These are phyloP conservation scores for Angophora floribunda DNA, from an alignment of 345 rosid genomes.

Conservation along the genomic window DNA sequence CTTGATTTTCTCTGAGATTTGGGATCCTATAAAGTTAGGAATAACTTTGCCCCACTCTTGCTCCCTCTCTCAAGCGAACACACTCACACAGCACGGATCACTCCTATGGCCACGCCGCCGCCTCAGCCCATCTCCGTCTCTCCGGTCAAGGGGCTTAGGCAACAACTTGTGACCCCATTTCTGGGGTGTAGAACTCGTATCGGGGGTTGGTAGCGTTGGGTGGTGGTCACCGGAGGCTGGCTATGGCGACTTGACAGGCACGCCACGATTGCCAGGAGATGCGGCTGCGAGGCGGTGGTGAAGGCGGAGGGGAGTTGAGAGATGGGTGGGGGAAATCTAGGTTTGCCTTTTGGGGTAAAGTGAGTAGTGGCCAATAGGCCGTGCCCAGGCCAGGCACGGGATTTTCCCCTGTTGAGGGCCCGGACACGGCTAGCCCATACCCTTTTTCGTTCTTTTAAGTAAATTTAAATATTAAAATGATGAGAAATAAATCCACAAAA, in stretches of 20 bases:
- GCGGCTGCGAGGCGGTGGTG: neutral
- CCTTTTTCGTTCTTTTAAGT: neutral
- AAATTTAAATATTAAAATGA: neutral
- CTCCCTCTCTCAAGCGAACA: neutral
- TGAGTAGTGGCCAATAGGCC: neutral
- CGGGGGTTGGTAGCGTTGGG: neutral
- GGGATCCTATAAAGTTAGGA: neutral
- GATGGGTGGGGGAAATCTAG: neutral
- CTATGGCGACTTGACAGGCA: neutral
- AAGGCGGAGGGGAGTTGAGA: neutral
- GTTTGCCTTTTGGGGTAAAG: neutral
- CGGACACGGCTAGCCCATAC: neutral
- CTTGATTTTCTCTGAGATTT: neutral
- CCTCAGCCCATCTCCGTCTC: neutral
- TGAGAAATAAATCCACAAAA: neutral
- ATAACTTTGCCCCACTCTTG: neutral
- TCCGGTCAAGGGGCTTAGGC: neutral
- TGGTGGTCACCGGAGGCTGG: neutral
- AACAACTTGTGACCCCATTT: neutral
- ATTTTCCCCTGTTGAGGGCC: neutral
- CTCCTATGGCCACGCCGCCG: neutral
- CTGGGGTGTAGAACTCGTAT: neutral
- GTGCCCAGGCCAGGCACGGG: neutral
- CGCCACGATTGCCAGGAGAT: rapidly evolving
- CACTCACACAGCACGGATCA: neutral